Evolutionary conservation across 2,329 filamentous ascomycete genomes (phyloP).

Genomic region (Aspergillus glaucus): DNA sequence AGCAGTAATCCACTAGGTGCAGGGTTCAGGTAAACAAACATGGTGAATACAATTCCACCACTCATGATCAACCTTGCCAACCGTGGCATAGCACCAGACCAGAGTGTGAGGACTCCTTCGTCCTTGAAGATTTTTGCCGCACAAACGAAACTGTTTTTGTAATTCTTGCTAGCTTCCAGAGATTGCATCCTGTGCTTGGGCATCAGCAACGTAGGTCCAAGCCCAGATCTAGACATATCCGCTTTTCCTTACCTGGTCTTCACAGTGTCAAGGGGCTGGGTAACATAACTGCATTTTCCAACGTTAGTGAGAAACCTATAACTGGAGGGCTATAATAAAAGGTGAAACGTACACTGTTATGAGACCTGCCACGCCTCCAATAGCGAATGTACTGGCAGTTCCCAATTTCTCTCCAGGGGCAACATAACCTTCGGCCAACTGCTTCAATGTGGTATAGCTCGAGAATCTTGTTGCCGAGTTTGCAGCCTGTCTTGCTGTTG

Average conservation of each 20-base stretch:
- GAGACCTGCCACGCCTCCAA: conserved; percentile 80
- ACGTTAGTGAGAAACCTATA: neutral
- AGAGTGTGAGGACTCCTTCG: conserved; percentile 84
- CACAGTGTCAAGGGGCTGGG: conserved; percentile 77
- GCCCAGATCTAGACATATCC: neutral
- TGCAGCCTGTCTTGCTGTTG: conserved; percentile 86
- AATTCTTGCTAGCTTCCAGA: conserved; percentile 70
- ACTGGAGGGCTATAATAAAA: no score
- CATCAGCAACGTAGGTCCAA: conserved; percentile 8
- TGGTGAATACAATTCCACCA: conserved; percentile 95
- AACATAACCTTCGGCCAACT: conserved; percentile 85
- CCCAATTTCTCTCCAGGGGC: conserved; percentile 93
- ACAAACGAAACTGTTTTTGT: conserved; percentile 84
- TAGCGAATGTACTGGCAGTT: conserved; percentile 77
- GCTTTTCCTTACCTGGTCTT: conserved; percentile 62
- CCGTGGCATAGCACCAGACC: conserved; percentile 85
- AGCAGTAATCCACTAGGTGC: conserved; percentile 1
- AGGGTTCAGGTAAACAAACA: conserved; percentile 46
- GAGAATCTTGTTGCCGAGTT: conserved; percentile 91
- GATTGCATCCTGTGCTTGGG: conserved; percentile 73
- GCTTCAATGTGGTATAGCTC: conserved; percentile 82
- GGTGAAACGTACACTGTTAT: conserved; percentile 68
- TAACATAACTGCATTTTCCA: conserved; percentile 38
- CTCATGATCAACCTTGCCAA: conserved; percentile 80
- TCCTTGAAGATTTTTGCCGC: conserved; percentile 77